These are phyloP conservation scores for Epithemia pelagica DNA, from an alignment of 108 stramenopile species.

Conservation along the genomic window DNA sequence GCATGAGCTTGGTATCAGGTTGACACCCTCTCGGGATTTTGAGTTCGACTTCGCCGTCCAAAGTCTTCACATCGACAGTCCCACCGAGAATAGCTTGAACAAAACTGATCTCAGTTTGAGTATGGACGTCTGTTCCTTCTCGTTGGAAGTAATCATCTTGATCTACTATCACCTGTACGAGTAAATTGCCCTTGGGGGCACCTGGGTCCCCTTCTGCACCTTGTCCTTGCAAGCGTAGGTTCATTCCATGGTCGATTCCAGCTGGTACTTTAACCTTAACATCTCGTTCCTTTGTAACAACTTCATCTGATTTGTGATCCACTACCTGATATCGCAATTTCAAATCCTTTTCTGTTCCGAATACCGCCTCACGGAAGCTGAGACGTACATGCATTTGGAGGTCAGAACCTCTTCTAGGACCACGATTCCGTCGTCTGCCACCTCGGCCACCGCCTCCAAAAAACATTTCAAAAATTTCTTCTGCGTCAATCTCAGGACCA, in stretches of 20 bases:
- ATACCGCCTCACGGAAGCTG: constrained; percentile 87
- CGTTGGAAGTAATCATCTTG: constrained; percentile 86
- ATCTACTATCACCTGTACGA: constrained; percentile 84
- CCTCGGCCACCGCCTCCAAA: constrained; percentile 59
- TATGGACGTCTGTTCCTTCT: constrained; percentile 82
- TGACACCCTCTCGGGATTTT: constrained; percentile 91
- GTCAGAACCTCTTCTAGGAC: constrained; percentile 81
- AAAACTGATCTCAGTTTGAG: constrained; percentile 64
- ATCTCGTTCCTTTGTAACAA: constrained; percentile 69
- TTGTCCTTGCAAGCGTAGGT: constrained; percentile 75
- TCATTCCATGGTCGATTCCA: constrained; percentile 94
- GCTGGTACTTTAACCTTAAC: constrained; percentile 86
- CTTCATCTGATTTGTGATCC: constrained; percentile 51
- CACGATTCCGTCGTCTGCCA: constrained; percentile 52
- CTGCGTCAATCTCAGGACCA: constrained; percentile 71
- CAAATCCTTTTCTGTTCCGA: constrained; percentile 75
- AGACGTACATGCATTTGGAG: constrained; percentile 79
- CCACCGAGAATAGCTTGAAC: constrained; percentile 89
- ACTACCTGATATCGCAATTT: constrained; percentile 65
- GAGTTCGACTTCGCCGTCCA: constrained; percentile 92
- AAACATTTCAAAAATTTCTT: constrained; percentile 86
- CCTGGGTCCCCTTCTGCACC: constrained; percentile 91
- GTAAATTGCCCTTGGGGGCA: constrained; percentile 81
- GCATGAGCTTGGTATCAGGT: constrained; percentile 84
- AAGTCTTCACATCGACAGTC: constrained; percentile 89